Percentiles rank a stretch among this genome's conserved stretches.
Conservation (phyloP, 2,329 filamentous ascomycete species). For the Penicillium frequentans region DNA sequence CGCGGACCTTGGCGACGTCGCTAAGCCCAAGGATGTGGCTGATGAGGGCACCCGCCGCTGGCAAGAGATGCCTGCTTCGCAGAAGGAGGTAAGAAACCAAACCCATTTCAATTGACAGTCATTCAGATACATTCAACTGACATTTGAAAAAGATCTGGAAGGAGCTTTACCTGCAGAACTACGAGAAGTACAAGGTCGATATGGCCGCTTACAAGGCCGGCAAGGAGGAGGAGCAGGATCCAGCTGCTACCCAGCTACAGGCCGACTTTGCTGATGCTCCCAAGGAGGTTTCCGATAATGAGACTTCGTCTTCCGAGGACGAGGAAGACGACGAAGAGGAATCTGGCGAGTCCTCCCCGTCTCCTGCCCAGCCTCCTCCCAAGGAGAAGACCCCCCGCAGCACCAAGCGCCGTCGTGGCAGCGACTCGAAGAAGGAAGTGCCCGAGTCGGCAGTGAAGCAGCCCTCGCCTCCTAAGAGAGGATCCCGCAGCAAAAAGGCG, state of each 20-base stretch:
- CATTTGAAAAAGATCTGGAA: conserved; percentile 49
- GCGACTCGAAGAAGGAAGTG: conserved; percentile 39
- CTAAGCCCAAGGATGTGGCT: conserved; percentile 82
- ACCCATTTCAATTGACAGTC: neutral
- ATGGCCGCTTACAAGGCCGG: conserved; percentile 58
- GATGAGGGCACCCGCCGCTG: conserved; percentile 85
- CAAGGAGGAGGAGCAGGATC: conserved; percentile 45
- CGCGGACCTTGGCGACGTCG: conserved; percentile 70
- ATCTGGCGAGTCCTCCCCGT: conserved; percentile 23
- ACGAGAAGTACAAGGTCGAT: conserved; percentile 57
- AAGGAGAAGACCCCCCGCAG: conserved; percentile 45
- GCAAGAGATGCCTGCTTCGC: conserved; percentile 70
- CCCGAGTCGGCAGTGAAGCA: conserved; percentile 30
- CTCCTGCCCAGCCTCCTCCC: conserved; percentile 37
- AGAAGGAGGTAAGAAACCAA: conserved; percentile 62
- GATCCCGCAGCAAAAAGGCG: conserved; percentile 11
- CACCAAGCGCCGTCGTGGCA: conserved; percentile 45
- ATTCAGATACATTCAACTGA: neutral
- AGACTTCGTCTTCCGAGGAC: conserved; percentile 15
- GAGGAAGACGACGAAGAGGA: conserved; percentile 19
- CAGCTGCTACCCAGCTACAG: conserved; percentile 43
- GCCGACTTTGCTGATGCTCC: conserved; percentile 42
- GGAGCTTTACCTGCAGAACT: conserved; percentile 57
- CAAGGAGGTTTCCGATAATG: conserved; percentile 5
- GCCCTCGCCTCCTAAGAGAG: conserved; percentile 19